Evolutionary conservation across 345 rosid genomes (phyloP).

Genomic region (Theobroma cacao): DNA sequence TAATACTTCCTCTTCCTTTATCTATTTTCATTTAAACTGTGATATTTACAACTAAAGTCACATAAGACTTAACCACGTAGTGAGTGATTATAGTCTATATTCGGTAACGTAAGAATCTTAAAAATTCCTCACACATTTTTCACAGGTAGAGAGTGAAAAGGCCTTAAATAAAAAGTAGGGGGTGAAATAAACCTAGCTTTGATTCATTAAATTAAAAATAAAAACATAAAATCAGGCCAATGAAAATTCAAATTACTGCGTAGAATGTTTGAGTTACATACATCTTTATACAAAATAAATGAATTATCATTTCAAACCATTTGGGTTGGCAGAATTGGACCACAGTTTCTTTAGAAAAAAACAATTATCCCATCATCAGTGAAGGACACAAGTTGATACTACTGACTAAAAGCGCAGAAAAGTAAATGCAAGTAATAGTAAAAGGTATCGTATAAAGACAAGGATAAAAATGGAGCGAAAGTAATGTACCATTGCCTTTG

Average conservation of each 20-base stretch:
- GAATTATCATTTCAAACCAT: no score
- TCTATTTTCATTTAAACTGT: background rate
- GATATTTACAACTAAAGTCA: background rate
- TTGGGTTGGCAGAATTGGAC: background rate
- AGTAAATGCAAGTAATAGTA: background rate
- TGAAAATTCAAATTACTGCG: background rate
- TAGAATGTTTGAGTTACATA: background rate
- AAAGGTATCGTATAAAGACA: background rate
- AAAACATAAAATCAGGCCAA: background rate
- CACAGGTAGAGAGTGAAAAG: background rate
- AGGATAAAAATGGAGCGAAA: background rate
- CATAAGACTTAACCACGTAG: background rate
- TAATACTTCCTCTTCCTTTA: background rate
- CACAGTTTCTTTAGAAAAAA: background rate
- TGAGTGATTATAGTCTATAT: background rate
- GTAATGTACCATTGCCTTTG: slow-evolving; percentile 72
- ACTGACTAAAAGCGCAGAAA: slow-evolving; percentile 2
- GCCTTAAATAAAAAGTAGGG: no score
- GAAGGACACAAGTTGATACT: background rate
- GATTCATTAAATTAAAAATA: background rate
- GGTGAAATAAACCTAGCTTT: background rate
- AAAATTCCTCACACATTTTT: background rate
- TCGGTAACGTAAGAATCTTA: background rate
- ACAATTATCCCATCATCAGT: background rate
- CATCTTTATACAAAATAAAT: background rate